phyloP scores from a whole-genome alignment of 2,329 filamentous ascomycete species.

The Epichloe gansuensis region DNA sequence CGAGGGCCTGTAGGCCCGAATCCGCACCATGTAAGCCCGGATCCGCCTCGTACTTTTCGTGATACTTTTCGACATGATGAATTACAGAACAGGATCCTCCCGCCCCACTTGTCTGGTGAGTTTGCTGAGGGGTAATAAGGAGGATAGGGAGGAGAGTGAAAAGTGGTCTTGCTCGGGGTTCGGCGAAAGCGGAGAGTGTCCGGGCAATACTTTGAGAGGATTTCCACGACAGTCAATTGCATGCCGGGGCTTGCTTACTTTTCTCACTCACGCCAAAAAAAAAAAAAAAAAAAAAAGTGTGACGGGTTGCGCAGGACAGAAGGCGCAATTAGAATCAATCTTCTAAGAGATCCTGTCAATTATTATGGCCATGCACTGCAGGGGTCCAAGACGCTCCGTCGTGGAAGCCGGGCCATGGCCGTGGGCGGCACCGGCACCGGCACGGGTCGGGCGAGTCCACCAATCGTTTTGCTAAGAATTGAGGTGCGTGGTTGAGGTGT shows the following conservation, averaged over 20 bases:
- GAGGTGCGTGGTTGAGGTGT: no score
- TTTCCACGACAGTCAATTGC: no score
- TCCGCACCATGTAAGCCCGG: background rate
- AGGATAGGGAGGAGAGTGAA: background rate
- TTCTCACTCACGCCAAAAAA: no score
- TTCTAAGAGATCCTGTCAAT: no score
- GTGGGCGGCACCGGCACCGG: background rate
- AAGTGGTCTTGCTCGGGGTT: background rate
- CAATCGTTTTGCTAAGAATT: background rate
- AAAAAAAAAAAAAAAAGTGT: no score
- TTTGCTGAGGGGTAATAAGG: background rate
- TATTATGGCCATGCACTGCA: no score
- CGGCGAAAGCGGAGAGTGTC: background rate
- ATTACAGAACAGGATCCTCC: background rate
- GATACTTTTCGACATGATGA: background rate
- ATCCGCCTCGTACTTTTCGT: background rate
- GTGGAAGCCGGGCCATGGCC: background rate
- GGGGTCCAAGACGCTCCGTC: background rate
- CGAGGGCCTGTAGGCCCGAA: constrained; percentile 2
- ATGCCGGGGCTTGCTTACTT: no score
- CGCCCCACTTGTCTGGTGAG: background rate
- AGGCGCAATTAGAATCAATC: no score
- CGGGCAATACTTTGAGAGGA: background rate
- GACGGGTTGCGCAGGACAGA: no score
- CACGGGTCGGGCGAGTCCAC: background rate